These are phyloP conservation scores for Aspergillus sp. DNA, from an alignment of 2,329 filamentous ascomycete species.

Conservation along the genomic window DNA sequence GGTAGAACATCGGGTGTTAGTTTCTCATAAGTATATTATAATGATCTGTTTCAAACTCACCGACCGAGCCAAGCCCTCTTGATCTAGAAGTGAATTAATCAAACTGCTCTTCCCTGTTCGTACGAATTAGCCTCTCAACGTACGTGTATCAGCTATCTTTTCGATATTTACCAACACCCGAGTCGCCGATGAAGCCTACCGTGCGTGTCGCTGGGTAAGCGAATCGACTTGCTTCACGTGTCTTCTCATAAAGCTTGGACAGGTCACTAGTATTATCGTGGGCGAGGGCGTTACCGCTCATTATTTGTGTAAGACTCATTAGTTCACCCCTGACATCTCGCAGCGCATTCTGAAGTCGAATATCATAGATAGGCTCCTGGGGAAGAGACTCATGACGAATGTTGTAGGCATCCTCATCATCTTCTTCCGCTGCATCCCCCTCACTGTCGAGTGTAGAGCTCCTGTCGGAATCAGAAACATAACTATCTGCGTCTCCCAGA, in stretches of 20 bases:
- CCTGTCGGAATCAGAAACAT: too few species aligned
- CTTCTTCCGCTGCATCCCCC: background rate
- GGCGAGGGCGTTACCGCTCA: conserved; percentile 3
- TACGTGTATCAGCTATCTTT: too few species aligned
- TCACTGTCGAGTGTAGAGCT: background rate
- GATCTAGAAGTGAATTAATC: conserved; percentile 14
- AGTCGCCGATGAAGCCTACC: conserved; percentile 22
- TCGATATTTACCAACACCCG: conserved; percentile 14
- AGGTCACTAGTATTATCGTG: conserved; percentile 5
- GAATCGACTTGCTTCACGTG: conserved; percentile 12
- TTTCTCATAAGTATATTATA: background rate
- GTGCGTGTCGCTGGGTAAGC: conserved; percentile 15
- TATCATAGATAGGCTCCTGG: conserved; percentile 21
- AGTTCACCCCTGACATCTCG: conserved; percentile 11
- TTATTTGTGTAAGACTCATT: background rate
- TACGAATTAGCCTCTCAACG: background rate
- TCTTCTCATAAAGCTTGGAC: conserved; percentile 10
- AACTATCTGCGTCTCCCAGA: too few species aligned
- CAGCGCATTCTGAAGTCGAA: conserved; percentile 15
- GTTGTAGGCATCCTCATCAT: conserved; percentile 5
- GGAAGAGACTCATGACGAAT: conserved; percentile 18
- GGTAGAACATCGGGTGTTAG: background rate
- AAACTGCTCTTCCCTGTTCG: conserved; percentile 14
- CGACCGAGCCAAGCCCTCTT: conserved; percentile 10
- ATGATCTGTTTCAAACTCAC: background rate